Base-by-base conservation (phyloP, 768 basidiomycete species). In the Tylopilus plumbeoviolaceoides region DNA sequence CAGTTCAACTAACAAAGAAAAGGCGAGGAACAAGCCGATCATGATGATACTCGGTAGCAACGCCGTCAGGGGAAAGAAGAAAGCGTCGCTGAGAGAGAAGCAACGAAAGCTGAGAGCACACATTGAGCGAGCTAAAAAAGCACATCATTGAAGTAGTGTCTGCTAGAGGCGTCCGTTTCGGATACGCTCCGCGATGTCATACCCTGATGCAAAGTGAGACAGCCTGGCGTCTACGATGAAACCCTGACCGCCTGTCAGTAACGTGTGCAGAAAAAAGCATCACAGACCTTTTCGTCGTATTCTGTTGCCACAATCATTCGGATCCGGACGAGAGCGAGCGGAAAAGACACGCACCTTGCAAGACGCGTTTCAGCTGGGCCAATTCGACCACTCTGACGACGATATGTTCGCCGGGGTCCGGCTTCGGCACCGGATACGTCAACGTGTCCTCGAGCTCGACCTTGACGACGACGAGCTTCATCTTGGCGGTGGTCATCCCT, bases 401-500 rank as follows among this genome's bases (percentile, higher is more conserved):
- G 58, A 98, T 93, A 56, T 85, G 83, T 69, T 98, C 94, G 10
- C 92, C 94, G n/a, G 76, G 73, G 17, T 95, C 92, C 1, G 94
- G 84, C 51, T 88, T 81, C 50, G 89, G 84, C 11, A 78, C 71
- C 0, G 92, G 92, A 15, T 75, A 76, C 56, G 85, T 80, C 56
- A 95, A 72, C 60, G 79, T 68, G 55, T 81, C 82, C n/a, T 79
- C 74, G 50, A 98, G 73, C 31, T 74, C 67, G 41, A 92, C 87
- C 53, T 79, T 77, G 27, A 95, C 74, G 17, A 85, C 76, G 44
- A 91, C 84, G 20, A 97, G 79, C 61, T 90, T 85, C 91, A 95
- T 95, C 64, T 89, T 95, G 12, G 95, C 89, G 41, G 84, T 92
- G 18, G 91, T 88, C 93, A 98, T 94, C 10, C 95, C 93, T 90